These are phyloP conservation scores for Nephromyces sp. DNA, from an alignment of 169 alveolate genomes.

Conservation along the genomic window DNA sequence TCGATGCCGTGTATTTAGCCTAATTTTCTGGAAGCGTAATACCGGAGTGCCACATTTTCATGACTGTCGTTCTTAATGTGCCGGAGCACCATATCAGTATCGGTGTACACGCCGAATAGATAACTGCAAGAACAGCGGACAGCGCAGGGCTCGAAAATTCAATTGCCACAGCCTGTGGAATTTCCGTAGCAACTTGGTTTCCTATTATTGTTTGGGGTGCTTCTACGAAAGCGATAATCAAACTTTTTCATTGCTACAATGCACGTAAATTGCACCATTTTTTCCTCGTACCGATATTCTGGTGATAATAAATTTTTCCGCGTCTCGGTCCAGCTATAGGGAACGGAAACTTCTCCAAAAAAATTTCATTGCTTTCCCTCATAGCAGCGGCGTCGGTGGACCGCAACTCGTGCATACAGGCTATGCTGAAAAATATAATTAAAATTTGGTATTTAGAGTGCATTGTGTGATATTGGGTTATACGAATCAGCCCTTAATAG, in stretches of 20 bases:
- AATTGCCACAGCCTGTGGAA: neutral
- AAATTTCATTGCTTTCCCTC: no score
- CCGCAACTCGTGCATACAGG: no score
- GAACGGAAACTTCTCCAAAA: neutral
- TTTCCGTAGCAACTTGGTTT: neutral
- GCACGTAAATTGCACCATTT: neutral
- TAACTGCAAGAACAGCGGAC: neutral
- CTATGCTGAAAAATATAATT: no score
- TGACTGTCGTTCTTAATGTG: neutral
- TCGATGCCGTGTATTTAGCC: no score
- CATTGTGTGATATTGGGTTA: no score
- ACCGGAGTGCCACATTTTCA: neutral
- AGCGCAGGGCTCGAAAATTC: neutral
- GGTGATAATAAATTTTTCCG: no score
- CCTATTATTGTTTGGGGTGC: neutral
- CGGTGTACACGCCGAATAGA: neutral
- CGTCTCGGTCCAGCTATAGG: constrained; percentile 1
- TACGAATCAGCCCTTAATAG: no score
- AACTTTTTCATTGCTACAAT: neutral
- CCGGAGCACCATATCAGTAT: neutral
- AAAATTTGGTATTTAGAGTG: no score
- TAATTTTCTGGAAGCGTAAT: no score
- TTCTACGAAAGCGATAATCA: neutral
- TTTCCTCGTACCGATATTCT: neutral
- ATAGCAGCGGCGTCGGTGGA: no score